Evolutionary conservation across 2,329 filamentous ascomycete genomes (phyloP).

Genomic region (Bipolaris oryzae): DNA sequence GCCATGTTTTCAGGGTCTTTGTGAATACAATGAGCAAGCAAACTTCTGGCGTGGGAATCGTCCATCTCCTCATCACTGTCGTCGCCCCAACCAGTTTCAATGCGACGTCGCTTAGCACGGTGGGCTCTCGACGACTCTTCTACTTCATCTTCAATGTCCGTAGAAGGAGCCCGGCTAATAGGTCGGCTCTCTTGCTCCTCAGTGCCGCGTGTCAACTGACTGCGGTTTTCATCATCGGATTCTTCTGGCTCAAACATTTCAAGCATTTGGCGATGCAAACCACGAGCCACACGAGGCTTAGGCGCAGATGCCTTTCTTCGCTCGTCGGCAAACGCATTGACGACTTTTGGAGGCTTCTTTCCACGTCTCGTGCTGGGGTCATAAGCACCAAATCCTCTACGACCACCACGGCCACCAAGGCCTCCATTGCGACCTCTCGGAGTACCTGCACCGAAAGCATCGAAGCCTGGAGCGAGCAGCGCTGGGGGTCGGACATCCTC

Average conservation of each 20-base stretch:
- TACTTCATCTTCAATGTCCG: slow-evolving; percentile 58
- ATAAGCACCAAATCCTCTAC: slow-evolving; percentile 53
- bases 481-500: slow-evolving; percentile 63
- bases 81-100: slow-evolving; percentile 54
- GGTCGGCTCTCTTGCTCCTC: slow-evolving; percentile 85
- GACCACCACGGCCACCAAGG: slow-evolving; percentile 49
- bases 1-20: slow-evolving; percentile 73
- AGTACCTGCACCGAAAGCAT: slow-evolving; percentile 67
- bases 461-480: slow-evolving; percentile 61
- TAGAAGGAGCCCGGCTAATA: slow-evolving; percentile 69
- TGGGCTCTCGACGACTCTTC: slow-evolving; percentile 55
- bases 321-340: slow-evolving; percentile 63
- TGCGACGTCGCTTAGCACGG: slow-evolving; percentile 54
- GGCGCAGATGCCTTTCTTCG: slow-evolving; percentile 61
- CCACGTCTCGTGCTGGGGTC: slow-evolving; percentile 52
- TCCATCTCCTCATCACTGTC: slow-evolving; percentile 58
- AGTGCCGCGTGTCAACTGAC: slow-evolving; percentile 73
- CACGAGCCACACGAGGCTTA: slow-evolving; percentile 67
- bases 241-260: slow-evolving; percentile 80
- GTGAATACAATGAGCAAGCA: slow-evolving; percentile 57
- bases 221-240: slow-evolving; percentile 76
- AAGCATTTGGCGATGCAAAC: slow-evolving; percentile 79
- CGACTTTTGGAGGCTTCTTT: slow-evolving; percentile 46
- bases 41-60: slow-evolving; percentile 53
- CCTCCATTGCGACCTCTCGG: slow-evolving; percentile 58